phyloP scores from a whole-genome alignment of 441 rosid genomes.

The Adansonia madagascariensis region DNA sequence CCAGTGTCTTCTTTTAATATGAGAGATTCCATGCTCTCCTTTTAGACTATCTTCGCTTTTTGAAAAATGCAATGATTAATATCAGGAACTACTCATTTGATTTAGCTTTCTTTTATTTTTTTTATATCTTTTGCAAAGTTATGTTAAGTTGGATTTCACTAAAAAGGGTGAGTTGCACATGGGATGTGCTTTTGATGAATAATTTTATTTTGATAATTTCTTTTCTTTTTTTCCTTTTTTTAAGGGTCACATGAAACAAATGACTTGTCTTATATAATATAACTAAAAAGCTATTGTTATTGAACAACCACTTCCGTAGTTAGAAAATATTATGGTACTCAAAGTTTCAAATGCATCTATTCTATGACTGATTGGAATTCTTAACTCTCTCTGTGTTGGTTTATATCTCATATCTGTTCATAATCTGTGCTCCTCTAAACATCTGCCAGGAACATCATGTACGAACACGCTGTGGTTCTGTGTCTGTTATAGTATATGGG shows the following conservation, averaged over 20 bases:
- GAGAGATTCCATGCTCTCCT: constrained; percentile 33
- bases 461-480: constrained; percentile 61
- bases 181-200: constrained; percentile 51
- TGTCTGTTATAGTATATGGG: constrained; percentile 68
- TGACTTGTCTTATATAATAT: constrained; percentile 22
- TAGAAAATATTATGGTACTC: constrained; percentile 26
- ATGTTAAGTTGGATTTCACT: constrained; percentile 30
- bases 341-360: constrained; percentile 6
- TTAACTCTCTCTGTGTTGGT: constrained; percentile 17
- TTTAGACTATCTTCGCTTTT: constrained; percentile 45
- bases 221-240: constrained; percentile 35
- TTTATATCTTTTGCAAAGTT: constrained; percentile 24
- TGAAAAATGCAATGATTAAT: constrained; percentile 48
- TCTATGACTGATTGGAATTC: constrained; percentile 9
- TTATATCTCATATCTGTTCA: constrained; percentile 17
- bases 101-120: constrained; percentile 17
- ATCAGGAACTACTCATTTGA: constrained; percentile 32
- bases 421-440: constrained; percentile 18
- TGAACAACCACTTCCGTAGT: constrained; percentile 6
- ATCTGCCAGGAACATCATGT: constrained; percentile 65
- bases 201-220: constrained; percentile 35
- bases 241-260: constrained; percentile 33
- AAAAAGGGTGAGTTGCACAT: constrained; percentile 51
- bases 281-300: constrained; percentile 19
- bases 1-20: constrained; percentile 34